Evolutionary conservation across 1,139 yeast genomes (phyloP).

Genomic region (Pichia sp.): DNA sequence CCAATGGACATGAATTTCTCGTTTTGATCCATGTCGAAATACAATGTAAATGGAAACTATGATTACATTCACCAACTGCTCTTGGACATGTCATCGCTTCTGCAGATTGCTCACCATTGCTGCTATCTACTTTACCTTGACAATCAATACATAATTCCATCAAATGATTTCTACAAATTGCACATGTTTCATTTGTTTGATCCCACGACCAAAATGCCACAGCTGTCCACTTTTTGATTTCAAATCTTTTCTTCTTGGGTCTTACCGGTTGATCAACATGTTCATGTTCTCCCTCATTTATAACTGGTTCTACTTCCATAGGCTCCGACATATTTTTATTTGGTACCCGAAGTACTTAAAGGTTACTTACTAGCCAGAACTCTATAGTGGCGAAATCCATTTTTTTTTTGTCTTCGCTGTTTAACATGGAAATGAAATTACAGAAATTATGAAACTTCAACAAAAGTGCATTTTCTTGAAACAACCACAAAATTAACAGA

Average conservation of each 20-base stretch:
- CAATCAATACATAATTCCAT: conserved; percentile 99
- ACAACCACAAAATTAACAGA: too few relatives aligned
- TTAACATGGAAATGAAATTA: too few relatives aligned
- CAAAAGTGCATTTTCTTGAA: too few relatives aligned
- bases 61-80: conserved; percentile 97
- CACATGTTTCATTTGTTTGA: conserved; percentile 84
- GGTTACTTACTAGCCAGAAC: too few relatives aligned
- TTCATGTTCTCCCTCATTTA: neutral
- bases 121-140: conserved; percentile 14
- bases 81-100: conserved; percentile 83
- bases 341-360: too few relatives aligned
- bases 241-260: conserved; percentile 45
- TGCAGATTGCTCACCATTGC: conserved; percentile 23
- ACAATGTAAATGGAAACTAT: conserved; percentile 92
- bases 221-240: conserved; percentile 89
- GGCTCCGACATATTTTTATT: neutral
- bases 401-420: too few relatives aligned
- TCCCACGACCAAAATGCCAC: conserved; percentile 99
- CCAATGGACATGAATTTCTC: conserved; percentile 97
- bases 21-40: conserved; percentile 93
- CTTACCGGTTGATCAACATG: conserved; percentile 1
- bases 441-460: too few relatives aligned
- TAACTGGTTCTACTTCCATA: neutral
- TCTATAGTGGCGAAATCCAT: too few relatives aligned
- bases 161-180: conserved; percentile 94